Base-by-base conservation (phyloP, 2,329 filamentous ascomycete species). In the Aspergillus puulaauensis region DNA sequence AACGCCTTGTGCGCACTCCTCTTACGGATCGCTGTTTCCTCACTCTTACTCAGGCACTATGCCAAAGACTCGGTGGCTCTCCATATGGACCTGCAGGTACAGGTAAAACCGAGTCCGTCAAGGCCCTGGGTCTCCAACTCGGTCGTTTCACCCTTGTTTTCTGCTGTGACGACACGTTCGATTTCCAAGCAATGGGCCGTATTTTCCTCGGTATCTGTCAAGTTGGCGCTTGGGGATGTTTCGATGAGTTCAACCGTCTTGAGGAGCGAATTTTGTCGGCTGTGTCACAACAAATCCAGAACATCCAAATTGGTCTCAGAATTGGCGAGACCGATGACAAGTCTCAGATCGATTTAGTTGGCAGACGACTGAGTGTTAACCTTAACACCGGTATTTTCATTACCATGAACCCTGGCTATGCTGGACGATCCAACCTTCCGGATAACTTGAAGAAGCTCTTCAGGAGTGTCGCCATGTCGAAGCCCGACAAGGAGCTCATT, bases 391-490 rank as follows among this genome's bases (percentile, higher is more conserved):
- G 95, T 67, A 95, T 99, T 73, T 99, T 99, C 80, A 99, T 99
- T 74, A 99, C 95, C 40, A 99, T 99, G 96, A 99, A 99, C 75
- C 95, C 95, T 74, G 95, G 95, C 52, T 99, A 99, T 77, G 95
- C 95, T 53, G 95, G 95, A 57, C 91, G 95, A 76, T 99, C 95
- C 50, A 99, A 99, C 77, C 79, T 99, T 70, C 95, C 95, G 2
- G 95, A 99, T 78, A 99, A 99, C 74, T 77, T 99, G 79, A 99
- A 99, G 86, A 99, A 99, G 78, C 82, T 99, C 41, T 99, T 99
- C 86, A 89, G 96, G 72, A 99, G 95, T 70, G 93, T 99, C 52
- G 95, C 95, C 61, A 99, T 99, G 95, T 99, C 95, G 11, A 99
- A 98, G 77, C 95, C 95, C 1, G 96, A 99, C 81, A 99, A 99